Conservation (phyloP, 1,284 basidiomycete species). For the Flammula alnicola region DNA sequence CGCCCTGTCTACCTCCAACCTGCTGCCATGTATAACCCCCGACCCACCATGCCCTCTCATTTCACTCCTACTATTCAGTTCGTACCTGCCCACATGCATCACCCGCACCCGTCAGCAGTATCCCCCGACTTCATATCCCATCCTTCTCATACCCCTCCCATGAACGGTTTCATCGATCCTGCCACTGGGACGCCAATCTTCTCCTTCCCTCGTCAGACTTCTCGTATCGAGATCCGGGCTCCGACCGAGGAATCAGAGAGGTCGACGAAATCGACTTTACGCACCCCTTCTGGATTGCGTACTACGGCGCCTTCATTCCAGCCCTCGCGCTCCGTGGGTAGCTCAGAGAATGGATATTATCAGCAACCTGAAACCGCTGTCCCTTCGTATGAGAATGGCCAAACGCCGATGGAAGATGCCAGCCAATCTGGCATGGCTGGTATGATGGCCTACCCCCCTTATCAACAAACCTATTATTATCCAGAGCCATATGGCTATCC, state of each 20-base stretch:
- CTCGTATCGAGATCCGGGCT: slow-evolving; percentile 76
- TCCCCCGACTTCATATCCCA: slow-evolving; percentile 65
- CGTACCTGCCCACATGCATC: slow-evolving; percentile 62
- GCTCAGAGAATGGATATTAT: slow-evolving; percentile 34
- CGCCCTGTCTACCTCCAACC: slow-evolving; percentile 73
- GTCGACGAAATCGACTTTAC: slow-evolving; percentile 40
- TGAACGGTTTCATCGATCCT: slow-evolving; percentile 66
- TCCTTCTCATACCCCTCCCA: slow-evolving; percentile 57
- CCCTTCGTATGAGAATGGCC: slow-evolving; percentile 34
- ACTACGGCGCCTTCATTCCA: slow-evolving; percentile 52
- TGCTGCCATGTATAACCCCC: slow-evolving; percentile 68
- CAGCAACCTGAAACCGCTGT: slow-evolving; percentile 25
- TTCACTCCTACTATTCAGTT: slow-evolving; percentile 50
- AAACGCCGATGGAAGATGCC: slow-evolving; percentile 24
- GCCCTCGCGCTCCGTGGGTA: slow-evolving; percentile 37
- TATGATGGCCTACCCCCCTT: slow-evolving; percentile 57
- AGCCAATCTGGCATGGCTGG: slow-evolving; percentile 31
- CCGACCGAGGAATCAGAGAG: slow-evolving; percentile 46
- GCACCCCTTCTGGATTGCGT: slow-evolving; percentile 43
- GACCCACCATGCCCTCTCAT: slow-evolving; percentile 60
- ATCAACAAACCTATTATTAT: slow-evolving; percentile 66
- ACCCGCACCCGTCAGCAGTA: slow-evolving; percentile 52
- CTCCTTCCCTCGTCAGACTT: slow-evolving; percentile 70
- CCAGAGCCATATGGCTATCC: slow-evolving; percentile 69
- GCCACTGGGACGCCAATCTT: slow-evolving; percentile 68